Evolutionary conservation across 1,284 basidiomycete genomes (phyloP).

Genomic region (Pyrrhoderma noxium): DNA sequence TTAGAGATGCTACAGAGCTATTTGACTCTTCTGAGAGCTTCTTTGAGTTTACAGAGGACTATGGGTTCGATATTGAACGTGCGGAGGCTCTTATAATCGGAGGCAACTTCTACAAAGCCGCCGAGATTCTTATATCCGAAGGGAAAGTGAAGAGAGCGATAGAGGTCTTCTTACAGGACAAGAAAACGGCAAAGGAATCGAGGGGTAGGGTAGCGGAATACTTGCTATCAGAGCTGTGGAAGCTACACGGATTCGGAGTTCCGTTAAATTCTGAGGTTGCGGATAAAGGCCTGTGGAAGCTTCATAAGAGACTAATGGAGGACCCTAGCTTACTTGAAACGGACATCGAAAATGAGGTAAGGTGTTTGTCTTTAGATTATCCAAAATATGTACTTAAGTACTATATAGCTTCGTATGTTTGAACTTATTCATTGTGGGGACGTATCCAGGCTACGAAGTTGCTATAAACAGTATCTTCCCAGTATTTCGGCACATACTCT

Average conservation of each 20-base stretch:
- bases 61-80: conserved; percentile 45
- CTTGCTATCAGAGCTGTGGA: conserved; percentile 15
- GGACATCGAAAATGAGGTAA: conserved; percentile 12
- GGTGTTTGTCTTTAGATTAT: background rate
- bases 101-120: conserved; percentile 43
- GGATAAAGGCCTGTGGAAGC: too few species aligned
- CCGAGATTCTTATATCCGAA: conserved; percentile 45
- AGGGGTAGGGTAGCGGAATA: conserved; percentile 4
- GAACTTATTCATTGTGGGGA: conserved; percentile 5
- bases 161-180: conserved; percentile 35
- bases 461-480: background rate
- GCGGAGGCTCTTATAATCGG: conserved; percentile 41
- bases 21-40: conserved; percentile 48
- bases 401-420: conserved; percentile 14
- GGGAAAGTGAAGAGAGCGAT: conserved; percentile 46
- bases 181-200: background rate
- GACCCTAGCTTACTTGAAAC: background rate
- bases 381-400: background rate
- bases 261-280: background rate
- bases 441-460: background rate
- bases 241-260: conserved; percentile 12
- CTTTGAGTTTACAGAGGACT: conserved; percentile 51
- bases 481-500: conserved; percentile 9
- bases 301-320: too few species aligned
- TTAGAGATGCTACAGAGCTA: conserved; percentile 25